Conservation (phyloP, 345 rosid genomes). For the Bretschneidera sinensis region DNA sequence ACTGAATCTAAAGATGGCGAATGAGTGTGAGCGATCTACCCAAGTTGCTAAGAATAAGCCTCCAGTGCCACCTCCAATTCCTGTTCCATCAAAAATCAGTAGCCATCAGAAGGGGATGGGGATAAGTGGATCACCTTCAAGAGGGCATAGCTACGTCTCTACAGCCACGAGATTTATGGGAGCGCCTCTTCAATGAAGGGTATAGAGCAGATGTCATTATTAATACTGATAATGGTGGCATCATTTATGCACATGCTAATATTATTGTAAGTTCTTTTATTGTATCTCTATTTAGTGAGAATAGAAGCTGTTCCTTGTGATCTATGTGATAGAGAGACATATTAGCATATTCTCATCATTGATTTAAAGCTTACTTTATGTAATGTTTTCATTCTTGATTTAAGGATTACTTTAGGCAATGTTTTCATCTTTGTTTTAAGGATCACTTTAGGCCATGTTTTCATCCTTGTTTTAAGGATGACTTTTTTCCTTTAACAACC, state of each 20-base stretch:
- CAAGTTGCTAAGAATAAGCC: constrained; percentile 8
- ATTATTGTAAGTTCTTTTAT: constrained; percentile 51
- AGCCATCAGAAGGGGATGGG: constrained; percentile 11
- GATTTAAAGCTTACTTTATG: no score
- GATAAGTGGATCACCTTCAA: constrained; percentile 11
- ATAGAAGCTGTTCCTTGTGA: neutral
- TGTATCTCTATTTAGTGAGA: neutral
- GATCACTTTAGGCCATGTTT: no score
- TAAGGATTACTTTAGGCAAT: no score
- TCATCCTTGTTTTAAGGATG: no score
- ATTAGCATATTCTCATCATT: no score
- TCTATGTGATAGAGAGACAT: no score
- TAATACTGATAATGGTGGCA: constrained; percentile 43
- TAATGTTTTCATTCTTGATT: no score
- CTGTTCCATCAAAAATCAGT: constrained; percentile 27
- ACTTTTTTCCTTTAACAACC: no score
- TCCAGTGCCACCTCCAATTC: constrained; percentile 58
- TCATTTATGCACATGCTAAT: constrained; percentile 62
- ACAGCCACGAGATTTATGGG: constrained; percentile 53
- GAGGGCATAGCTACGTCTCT: constrained; percentile 28
- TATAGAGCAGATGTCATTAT: constrained; percentile 68
- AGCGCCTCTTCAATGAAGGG: constrained; percentile 65
- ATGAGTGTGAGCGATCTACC: constrained; percentile 1
- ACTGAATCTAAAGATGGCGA: constrained; percentile 12
- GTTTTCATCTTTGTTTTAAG: no score